Percentiles rank a stretch among this genome's conserved stretches.
Evolutionary conservation across 106 monocot genomes (phyloP).

Genomic region (Xerophyta viscosa): DNA sequence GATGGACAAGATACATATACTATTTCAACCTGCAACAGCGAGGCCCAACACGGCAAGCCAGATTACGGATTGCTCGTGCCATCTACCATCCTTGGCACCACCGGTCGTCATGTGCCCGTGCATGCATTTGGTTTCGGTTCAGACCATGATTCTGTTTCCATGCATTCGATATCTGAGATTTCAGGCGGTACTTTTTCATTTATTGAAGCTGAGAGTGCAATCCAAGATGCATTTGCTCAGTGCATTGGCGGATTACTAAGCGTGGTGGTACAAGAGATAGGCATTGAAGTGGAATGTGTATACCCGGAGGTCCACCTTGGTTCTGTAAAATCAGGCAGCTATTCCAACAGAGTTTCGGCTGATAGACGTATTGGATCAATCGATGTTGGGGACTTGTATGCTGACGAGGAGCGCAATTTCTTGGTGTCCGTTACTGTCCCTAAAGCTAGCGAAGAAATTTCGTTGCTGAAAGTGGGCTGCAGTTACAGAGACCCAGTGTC

Average conservation of each 20-base stretch:
- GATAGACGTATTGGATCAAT: constrained; percentile 22
- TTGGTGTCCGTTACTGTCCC: constrained; percentile 24
- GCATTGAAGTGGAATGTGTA: constrained; percentile 19
- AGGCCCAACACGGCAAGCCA: neutral
- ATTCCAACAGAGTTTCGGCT: constrained; percentile 14
- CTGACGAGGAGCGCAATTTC: constrained; percentile 55
- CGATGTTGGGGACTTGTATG: constrained; percentile 42
- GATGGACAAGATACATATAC: constrained; percentile 24
- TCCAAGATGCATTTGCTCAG: constrained; percentile 53
- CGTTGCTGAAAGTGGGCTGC: constrained; percentile 20
- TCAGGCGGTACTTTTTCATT: constrained; percentile 56
- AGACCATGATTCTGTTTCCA: constrained; percentile 27
- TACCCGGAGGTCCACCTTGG: constrained; percentile 13
- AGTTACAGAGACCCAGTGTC: constrained; percentile 22
- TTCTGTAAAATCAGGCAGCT: constrained; percentile 42
- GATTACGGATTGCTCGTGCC: constrained; percentile 11
- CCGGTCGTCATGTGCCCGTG: constrained; percentile 14
- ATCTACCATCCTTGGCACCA: constrained; percentile 3
- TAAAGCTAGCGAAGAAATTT: constrained; percentile 1
- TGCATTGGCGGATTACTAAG: constrained; percentile 56
- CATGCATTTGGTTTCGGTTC: constrained; percentile 32
- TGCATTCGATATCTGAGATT: constrained; percentile 37
- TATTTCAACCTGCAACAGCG: neutral
- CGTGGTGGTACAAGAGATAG: constrained; percentile 36
- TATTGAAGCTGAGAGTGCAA: constrained; percentile 38